phyloP scores from a whole-genome alignment of 345 rosid genomes.

The Acer campestre region DNA sequence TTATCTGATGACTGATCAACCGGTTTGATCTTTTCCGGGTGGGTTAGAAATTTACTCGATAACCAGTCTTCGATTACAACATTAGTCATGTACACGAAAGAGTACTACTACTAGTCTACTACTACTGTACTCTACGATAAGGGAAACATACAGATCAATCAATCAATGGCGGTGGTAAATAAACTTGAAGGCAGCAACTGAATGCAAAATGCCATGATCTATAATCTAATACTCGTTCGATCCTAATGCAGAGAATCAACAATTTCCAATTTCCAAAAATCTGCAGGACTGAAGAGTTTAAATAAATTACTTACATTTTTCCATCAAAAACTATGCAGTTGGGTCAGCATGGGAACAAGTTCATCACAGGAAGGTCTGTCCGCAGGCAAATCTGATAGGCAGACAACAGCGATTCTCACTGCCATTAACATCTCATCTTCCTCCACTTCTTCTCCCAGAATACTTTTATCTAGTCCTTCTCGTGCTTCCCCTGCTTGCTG shows the following conservation, averaged over 20 bases:
- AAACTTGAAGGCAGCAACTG: not conserved
- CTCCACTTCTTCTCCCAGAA: constrained; percentile 89
- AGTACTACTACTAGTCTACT: not conserved
- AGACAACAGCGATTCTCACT: constrained; percentile 78
- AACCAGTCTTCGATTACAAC: constrained; percentile 4
- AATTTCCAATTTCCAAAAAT: constrained; percentile 22
- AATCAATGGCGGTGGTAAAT: not conserved
- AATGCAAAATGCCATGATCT: constrained; percentile 8
- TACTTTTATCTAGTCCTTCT: constrained; percentile 81
- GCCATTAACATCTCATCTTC: constrained; percentile 99
- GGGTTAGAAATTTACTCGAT: constrained; percentile 17
- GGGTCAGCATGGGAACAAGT: constrained; percentile 91
- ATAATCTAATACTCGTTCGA: not conserved
- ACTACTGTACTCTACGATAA: not conserved
- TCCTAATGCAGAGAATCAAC: not conserved
- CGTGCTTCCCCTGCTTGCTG: constrained; percentile 83
- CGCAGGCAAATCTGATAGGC: constrained; percentile 84
- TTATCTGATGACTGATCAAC: constrained; percentile 3
- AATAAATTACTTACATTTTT: constrained; percentile 31
- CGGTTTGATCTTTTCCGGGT: constrained; percentile 3
- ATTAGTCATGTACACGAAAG: constrained; percentile 14
- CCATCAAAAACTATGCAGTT: constrained; percentile 81
- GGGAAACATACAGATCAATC: not conserved
- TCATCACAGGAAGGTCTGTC: constrained; percentile 96
- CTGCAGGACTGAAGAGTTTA: constrained; percentile 7